phyloP scores from a whole-genome alignment of 2,329 filamentous ascomycete genomes.

The Penicillium sp. region DNA sequence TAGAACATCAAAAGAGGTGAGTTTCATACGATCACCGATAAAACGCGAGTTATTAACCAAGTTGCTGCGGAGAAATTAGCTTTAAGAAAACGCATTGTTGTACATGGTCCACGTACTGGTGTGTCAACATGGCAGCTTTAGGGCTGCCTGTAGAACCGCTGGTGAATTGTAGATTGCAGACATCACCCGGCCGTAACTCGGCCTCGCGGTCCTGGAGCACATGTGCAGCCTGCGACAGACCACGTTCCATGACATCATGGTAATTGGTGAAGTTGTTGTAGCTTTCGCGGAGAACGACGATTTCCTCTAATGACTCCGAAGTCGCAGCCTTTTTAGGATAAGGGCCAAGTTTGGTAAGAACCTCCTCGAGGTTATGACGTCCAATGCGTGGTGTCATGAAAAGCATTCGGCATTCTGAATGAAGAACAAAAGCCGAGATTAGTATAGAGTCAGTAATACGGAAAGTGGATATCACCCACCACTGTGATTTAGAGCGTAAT shows the following conservation, averaged over 20 bases:
- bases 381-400: conserved; percentile 72
- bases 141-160: conserved; percentile 71
- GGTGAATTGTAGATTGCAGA: conserved; percentile 73
- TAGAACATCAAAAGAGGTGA: conserved; percentile 64
- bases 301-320: conserved; percentile 44
- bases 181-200: conserved; percentile 61
- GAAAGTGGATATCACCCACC: conserved; percentile 46
- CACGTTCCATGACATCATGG: conserved; percentile 55
- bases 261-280: conserved; percentile 60
- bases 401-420: conserved; percentile 64
- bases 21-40: conserved; percentile 70
- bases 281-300: conserved; percentile 61
- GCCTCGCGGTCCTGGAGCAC: conserved; percentile 54
- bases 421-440: background rate
- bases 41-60: conserved; percentile 64
- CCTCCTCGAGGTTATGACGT: conserved; percentile 59
- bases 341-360: conserved; percentile 55
- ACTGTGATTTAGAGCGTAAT: conserved; percentile 68
- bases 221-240: conserved; percentile 50
- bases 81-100: background rate
- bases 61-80: conserved; percentile 31
- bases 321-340: conserved; percentile 31
- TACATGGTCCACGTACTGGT: conserved; percentile 50
- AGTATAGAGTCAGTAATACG: background rate
- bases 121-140: conserved; percentile 72